These are phyloP conservation scores for Lichtheimia hyalospora DNA, from an alignment of 371 early-diverging fungal genomes.

Conservation along the genomic window DNA sequence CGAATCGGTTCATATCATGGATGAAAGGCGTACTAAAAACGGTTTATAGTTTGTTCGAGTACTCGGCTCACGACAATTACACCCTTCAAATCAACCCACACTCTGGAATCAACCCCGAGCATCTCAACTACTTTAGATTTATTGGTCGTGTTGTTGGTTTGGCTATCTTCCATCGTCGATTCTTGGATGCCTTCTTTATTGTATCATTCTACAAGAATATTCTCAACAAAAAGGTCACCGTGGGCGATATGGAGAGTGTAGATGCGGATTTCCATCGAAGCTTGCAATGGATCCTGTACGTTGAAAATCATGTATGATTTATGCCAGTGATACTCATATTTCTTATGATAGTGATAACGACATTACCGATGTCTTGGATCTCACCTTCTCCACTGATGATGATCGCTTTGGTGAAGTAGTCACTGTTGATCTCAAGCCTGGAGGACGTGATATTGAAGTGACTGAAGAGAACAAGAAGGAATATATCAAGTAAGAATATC, in stretches of 20 bases:
- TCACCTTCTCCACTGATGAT: constrained; percentile 90
- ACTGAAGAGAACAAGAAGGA: constrained; percentile 96
- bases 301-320: not conserved
- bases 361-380: constrained; percentile 81
- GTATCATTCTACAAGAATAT: constrained; percentile 97
- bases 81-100: constrained; percentile 96
- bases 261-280: constrained; percentile 92
- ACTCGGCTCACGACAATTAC: constrained; percentile 95
- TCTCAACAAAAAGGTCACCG: constrained; percentile 77
- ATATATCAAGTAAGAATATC: constrained; percentile 74
- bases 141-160: constrained; percentile 96
- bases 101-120: constrained; percentile 95
- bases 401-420: constrained; percentile 90
- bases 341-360: constrained; percentile 70
- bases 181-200: constrained; percentile 95
- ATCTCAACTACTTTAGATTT: constrained; percentile 96
- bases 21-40: not conserved
- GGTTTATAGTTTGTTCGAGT: constrained; percentile 78
- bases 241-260: constrained; percentile 94
- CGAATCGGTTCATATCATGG: not conserved
- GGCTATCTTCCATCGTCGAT: constrained; percentile 94
- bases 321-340: not conserved
- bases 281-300: constrained; percentile 89
- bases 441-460: constrained; percentile 87
- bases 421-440: constrained; percentile 85